Base-by-base conservation (phyloP, 148 eudicot species). In the Chenopodium quinoa region DNA sequence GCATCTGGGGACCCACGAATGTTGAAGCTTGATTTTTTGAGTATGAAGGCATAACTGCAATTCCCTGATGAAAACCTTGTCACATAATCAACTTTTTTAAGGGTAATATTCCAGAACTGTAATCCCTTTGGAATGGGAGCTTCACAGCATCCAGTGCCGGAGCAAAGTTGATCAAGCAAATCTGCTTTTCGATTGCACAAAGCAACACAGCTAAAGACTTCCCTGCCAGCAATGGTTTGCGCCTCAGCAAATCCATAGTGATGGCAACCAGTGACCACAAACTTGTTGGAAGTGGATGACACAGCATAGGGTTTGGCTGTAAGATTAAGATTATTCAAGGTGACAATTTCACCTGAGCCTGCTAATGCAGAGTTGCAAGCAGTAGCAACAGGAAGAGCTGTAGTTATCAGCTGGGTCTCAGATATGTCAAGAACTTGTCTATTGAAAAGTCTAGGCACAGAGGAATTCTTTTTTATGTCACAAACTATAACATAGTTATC, bases 61-160 rank as follows among this genome's bases (percentile, higher is more conserved):
- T 44, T 70, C 71, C 77, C 80, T 9, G 84, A 31, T 25, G 81
- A 71, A 5, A 77, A 16, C 58, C 20, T 71, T n/a, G 47, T 63
- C 40, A 71, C 31, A 40, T 76, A 82, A 50, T 3, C 9, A 12
- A 78, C 66, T 19, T 11, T n/a, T 31, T 63, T 73, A 13, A 83
- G 9, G 1, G 50, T 50, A 9, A 72, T 54, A 31, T 48, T 50
- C 14, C 74, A 73, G n/a, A 47, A 65, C 63, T 71, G 80, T 71
- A 82, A 58, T 11, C 84, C 84, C 34, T 27, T 47, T 13, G 84
- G 84, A 73, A 83, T 37, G 11, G 78, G 72, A 78, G 76, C 81
- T 78, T 83, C 78, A 40, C 85, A 83, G 68, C 85, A 83, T 1
- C 85, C 82, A 65, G 78, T 25, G 29, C 85, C 82, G 9, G 47